Percentiles rank a stretch among this genome's conserved stretches.
Evolutionary conservation across 345 rosid genomes (phyloP).

Genomic region (Hibiscus trionum): DNA sequence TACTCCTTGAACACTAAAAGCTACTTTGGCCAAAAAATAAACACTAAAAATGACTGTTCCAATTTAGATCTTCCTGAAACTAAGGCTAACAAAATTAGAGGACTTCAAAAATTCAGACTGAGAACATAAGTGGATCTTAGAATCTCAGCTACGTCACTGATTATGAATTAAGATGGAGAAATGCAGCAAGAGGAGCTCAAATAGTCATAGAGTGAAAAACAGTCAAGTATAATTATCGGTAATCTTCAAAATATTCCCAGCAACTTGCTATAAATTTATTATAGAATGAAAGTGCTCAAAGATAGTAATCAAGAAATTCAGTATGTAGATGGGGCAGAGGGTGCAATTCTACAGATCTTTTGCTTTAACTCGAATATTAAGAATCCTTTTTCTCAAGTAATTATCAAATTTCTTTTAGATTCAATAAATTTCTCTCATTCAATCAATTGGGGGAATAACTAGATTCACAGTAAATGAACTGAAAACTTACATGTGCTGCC

Average conservation of each 20-base stretch:
- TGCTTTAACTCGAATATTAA: background rate
- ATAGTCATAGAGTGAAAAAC: background rate
- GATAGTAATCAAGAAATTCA: background rate
- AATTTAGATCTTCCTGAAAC: background rate
- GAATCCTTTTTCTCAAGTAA: background rate
- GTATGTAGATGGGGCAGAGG: background rate
- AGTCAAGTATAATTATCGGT: background rate
- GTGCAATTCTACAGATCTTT: background rate
- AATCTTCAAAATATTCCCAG: background rate
- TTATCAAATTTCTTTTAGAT: background rate
- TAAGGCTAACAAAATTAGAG: background rate
- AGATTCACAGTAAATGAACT: background rate
- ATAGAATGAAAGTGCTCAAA: background rate
- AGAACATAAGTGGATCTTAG: background rate
- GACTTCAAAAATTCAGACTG: background rate
- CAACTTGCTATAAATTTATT: background rate
- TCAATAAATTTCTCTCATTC: constrained; percentile 22
- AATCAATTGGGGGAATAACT: background rate
- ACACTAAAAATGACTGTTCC: background rate
- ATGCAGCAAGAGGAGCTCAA: background rate
- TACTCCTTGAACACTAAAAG: background rate
- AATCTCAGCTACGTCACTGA: background rate
- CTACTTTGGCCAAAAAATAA: too few relatives aligned
- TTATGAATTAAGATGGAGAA: background rate
- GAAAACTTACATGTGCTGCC: constrained; percentile 83